Evolutionary conservation across 2,329 filamentous ascomycete genomes (phyloP), one percentile per base, ranked within the genome.

Genomic region (Pyrenophora tritici-repentis): DNA sequence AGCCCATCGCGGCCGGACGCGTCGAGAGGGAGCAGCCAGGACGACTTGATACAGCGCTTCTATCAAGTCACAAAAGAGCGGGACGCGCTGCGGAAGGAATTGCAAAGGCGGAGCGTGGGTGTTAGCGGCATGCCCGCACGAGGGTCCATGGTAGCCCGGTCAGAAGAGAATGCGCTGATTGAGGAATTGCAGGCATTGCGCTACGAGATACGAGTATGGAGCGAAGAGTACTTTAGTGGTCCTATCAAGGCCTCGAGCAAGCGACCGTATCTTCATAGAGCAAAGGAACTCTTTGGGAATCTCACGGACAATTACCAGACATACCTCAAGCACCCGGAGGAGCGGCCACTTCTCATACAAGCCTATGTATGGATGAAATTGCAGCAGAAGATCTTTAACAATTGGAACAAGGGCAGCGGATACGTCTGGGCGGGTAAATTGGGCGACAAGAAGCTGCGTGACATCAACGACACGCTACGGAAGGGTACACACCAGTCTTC

Each of bases 21-120:
- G 13, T 55, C 61, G 33, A 48, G 59, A 14, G 66, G 68, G 14
- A 70, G 64, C 43, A 72, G 65, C 35, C 70, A 72, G 38, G 71
- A 73, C n/a, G 70, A 73, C 41, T 56, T 73, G 13, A 64, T 73
- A 13, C 62, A 68, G 53, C 69, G 70, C 20, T 72, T 72, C 58
- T 73, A 73, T 47, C 65, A 71, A 34, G 67, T 73, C n/a, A 71
- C 71, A n/a, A 56, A 65, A 47, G 71, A 73, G 53, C 61, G 71
- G 31, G 71, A 73, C 47, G 68, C 69, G 9, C 58, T 73, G 37
- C 57, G 71, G 42, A 71, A 72, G 45, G 64, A 73, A 56, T 59
- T 73, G 13, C 70, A 72, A 47, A 59, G 70, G 36, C 67, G 66
- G 54, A 70, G 66, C 32, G 59, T 71, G 58, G 66, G 65, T 0